phyloP scores from a whole-genome alignment of 164 flowering plant species.

The Litsea cubeba region DNA sequence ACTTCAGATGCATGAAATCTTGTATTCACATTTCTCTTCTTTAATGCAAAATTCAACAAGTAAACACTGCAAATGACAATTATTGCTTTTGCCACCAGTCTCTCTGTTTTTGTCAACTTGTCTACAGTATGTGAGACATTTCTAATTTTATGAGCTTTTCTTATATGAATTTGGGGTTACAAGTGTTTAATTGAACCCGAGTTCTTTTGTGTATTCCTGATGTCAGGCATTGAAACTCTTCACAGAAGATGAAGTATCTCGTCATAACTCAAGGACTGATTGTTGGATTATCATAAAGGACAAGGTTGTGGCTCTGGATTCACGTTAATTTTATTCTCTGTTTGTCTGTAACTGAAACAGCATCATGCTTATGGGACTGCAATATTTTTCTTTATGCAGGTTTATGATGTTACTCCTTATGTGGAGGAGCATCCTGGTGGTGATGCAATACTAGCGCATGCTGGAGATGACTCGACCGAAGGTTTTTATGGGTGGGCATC shows the following conservation, averaged over 20 bases:
- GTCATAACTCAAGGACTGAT: constrained; percentile 78
- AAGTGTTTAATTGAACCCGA: background rate
- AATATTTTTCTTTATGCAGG: constrained; percentile 30
- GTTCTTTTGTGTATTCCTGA: constrained; percentile 3
- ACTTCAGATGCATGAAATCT: background rate
- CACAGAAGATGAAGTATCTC: constrained; percentile 62
- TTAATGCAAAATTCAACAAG: too few species aligned
- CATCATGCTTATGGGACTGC: background rate
- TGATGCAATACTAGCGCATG: constrained; percentile 85
- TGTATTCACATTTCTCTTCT: background rate
- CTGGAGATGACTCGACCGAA: constrained; percentile 96
- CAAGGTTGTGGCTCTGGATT: constrained; percentile 43
- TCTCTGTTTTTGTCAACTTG: background rate
- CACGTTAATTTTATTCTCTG: background rate
- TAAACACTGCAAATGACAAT: background rate
- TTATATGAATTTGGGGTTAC: background rate
- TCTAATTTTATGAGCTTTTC: background rate
- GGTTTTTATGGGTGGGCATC: constrained; percentile 86
- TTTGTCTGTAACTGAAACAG: background rate
- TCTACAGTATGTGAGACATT: background rate
- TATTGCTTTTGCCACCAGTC: background rate
- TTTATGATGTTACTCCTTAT: constrained; percentile 88
- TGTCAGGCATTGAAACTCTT: constrained; percentile 46
- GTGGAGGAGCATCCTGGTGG: constrained; percentile 99
- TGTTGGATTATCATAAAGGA: constrained; percentile 96